Evolutionary conservation across 2,329 filamentous ascomycete genomes (phyloP).

Genomic region (Grosmannia clavigera): DNA sequence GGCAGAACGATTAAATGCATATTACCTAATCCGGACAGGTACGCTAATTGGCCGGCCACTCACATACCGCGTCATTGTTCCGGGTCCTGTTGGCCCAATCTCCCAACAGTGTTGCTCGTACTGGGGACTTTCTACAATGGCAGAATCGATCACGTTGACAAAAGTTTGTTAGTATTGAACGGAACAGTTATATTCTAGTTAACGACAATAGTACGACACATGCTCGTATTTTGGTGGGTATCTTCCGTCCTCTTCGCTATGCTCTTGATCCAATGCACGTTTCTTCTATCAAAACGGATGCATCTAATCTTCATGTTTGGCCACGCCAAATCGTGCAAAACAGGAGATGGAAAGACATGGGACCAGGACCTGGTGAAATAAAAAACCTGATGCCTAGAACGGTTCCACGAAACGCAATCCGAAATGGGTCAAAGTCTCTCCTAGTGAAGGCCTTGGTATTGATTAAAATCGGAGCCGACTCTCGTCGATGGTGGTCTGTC

Average conservation of each 20-base stretch:
- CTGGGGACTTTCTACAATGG: too few relatives aligned
- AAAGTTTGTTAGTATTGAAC: neutral
- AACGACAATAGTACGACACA: neutral
- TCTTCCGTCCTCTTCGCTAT: constrained; percentile 2
- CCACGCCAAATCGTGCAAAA: neutral
- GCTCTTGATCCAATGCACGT: neutral
- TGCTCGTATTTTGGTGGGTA: constrained; percentile 1
- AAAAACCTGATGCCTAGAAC: neutral
- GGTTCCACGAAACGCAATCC: neutral
- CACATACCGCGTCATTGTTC: constrained; percentile 2
- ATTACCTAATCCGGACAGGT: constrained; percentile 12
- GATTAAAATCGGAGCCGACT: neutral
- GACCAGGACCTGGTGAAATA: neutral
- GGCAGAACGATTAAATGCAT: constrained; percentile 12
- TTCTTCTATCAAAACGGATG: constrained; percentile 3
- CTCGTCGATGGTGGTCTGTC: neutral
- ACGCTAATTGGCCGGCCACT: neutral
- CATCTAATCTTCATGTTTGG: neutral
- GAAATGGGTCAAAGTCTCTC: neutral
- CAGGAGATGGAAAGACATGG: neutral
- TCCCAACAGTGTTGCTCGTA: constrained; percentile 6
- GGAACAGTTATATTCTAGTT: neutral
- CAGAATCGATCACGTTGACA: neutral
- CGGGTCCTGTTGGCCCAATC: constrained; percentile 15
- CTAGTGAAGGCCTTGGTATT: neutral